Conservation (phyloP, 495 filamentous ascomycete genomes). For the Annulohypoxylon nitens region DNA sequence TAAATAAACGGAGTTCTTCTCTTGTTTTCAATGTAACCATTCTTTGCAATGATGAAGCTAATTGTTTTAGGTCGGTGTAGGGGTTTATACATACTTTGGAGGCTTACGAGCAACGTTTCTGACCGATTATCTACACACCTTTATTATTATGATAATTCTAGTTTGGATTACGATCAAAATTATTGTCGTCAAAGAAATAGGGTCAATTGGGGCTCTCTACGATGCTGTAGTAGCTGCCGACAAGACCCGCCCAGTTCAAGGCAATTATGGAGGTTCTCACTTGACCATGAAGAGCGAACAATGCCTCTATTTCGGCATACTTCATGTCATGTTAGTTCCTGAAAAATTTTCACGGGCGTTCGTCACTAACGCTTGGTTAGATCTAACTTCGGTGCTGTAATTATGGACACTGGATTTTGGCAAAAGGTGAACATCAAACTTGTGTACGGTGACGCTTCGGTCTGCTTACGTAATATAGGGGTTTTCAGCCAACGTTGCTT, state of each 20-base stretch:
- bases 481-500: conserved; percentile 14
- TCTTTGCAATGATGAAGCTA: background rate
- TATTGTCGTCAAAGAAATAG: conserved; percentile 12
- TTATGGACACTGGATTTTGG: conserved; percentile 20
- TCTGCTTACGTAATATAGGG: conserved; percentile 2
- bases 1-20: too few relatives aligned
- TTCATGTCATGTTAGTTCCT: conserved; percentile 10
- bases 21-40: background rate
- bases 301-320: conserved; percentile 18
- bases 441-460: background rate
- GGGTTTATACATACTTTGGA: conserved; percentile 13
- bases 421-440: conserved; percentile 7
- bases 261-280: conserved; percentile 16
- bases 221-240: conserved; percentile 5
- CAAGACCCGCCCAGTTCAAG: conserved; percentile 2
- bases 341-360: too few relatives aligned
- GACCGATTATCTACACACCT: conserved; percentile 10
- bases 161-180: conserved; percentile 17
- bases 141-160: conserved; percentile 18
- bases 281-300: conserved; percentile 17
- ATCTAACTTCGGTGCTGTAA: conserved; percentile 11
- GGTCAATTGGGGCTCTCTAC: conserved; percentile 13
- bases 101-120: conserved; percentile 12
- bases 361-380: background rate
- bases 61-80: conserved; percentile 12